These are phyloP conservation scores for Botrytis deweyae DNA, from an alignment of 2,329 filamentous ascomycete genomes.

Conservation along the genomic window DNA sequence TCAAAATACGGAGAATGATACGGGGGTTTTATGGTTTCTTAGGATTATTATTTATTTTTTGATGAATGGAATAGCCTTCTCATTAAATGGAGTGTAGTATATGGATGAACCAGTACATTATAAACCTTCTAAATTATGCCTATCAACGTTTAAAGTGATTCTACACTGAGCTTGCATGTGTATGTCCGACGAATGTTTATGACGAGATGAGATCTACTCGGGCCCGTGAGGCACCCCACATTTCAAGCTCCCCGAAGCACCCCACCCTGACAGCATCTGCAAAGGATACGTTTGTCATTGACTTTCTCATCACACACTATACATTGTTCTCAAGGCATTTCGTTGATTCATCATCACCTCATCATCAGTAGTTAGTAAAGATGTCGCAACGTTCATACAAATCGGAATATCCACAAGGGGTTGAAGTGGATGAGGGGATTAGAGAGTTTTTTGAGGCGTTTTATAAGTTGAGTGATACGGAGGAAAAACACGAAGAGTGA, in stretches of 20 bases:
- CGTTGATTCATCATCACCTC: background rate
- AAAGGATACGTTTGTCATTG: background rate
- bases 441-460: conserved; percentile 68
- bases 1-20: background rate
- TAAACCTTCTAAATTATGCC: background rate
- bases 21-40: background rate
- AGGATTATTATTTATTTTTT: too few species aligned
- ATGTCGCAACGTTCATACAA: background rate
- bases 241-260: background rate
- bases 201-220: background rate
- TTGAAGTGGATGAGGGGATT: conserved; percentile 55
- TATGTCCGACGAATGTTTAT: background rate
- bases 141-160: too few species aligned
- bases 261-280: background rate
- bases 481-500: conserved; percentile 44
- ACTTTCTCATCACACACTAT: background rate
- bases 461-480: conserved; percentile 54
- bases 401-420: background rate
- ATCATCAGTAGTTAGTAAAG: background rate
- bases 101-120: background rate
- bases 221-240: background rate
- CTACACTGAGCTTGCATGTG: background rate
- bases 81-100: background rate
- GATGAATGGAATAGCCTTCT: background rate
- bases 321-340: background rate